These are phyloP conservation scores for Thamnidium elegans DNA, from an alignment of 192 early-diverging fungal genomes.

Conservation along the genomic window DNA sequence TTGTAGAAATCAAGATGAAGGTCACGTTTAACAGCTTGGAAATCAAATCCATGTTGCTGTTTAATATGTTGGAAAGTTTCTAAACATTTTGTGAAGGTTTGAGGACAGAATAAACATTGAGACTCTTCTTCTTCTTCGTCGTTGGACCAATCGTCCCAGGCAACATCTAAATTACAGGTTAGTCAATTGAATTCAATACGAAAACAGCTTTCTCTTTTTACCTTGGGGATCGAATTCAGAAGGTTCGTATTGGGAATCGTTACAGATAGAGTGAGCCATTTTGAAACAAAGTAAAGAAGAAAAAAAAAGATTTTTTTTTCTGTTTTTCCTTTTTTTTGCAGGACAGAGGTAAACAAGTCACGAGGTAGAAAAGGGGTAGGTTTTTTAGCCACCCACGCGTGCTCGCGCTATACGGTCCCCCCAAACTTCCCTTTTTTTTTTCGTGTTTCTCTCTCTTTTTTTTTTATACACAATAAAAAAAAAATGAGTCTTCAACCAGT, in stretches of 20 bases:
- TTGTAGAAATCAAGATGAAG: slow-evolving; percentile 83
- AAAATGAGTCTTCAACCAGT: too few species aligned
- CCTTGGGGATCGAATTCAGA: slow-evolving; percentile 34
- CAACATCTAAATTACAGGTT: slow-evolving; percentile 32
- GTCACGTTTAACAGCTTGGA: slow-evolving; percentile 43
- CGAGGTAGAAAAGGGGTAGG: background rate
- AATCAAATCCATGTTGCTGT: slow-evolving; percentile 64
- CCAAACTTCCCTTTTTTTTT: too few species aligned
- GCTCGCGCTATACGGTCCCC: too few species aligned
- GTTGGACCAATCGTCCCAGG: slow-evolving; percentile 69
- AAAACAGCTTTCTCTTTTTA: background rate
- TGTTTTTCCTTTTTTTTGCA: too few species aligned
- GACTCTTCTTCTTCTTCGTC: slow-evolving; percentile 52
- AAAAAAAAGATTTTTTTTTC: background rate
- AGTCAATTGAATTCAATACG: background rate
- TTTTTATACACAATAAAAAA: too few species aligned
- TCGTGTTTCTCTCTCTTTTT: too few species aligned
- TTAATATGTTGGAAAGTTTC: slow-evolving; percentile 64
- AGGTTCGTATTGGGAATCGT: slow-evolving; percentile 19
- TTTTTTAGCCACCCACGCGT: background rate
- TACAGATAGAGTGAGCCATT: slow-evolving; percentile 9
- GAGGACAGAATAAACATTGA: slow-evolving; percentile 72
- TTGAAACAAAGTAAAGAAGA: background rate
- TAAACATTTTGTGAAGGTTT: slow-evolving; percentile 45
- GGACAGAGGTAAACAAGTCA: background rate